Evolutionary conservation across 1,284 basidiomycete genomes (phyloP).

Genomic region (Trichosporon coremiiforme): DNA sequence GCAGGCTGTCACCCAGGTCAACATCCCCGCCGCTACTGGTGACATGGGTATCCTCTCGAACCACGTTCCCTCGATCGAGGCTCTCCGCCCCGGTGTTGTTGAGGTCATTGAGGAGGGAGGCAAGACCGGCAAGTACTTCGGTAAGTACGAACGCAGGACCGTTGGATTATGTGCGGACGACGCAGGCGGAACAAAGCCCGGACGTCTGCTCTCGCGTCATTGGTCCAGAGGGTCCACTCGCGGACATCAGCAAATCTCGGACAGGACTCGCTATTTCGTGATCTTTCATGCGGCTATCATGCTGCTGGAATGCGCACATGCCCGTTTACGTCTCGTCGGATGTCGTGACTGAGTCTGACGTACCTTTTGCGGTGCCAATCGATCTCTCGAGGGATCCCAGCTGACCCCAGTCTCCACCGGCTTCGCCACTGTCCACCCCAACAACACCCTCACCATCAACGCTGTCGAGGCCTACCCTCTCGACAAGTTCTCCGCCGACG

Average conservation of each 20-base stretch:
- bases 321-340: too few relatives aligned
- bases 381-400: too few relatives aligned
- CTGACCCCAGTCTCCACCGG: conserved; percentile 81
- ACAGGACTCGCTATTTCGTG: too few relatives aligned
- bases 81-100: conserved; percentile 86
- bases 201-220: too few relatives aligned
- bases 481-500: conserved; percentile 66
- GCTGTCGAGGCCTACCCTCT: conserved; percentile 94
- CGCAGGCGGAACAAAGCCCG: too few relatives aligned
- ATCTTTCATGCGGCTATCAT: too few relatives aligned
- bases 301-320: too few relatives aligned
- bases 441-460: conserved; percentile 96
- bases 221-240: too few relatives aligned
- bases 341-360: too few relatives aligned
- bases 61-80: conserved; percentile 91
- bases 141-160: conserved; percentile 62
- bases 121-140: conserved; percentile 86
- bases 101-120: conserved; percentile 84
- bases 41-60: conserved; percentile 98
- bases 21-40: conserved; percentile 87
- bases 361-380: background rate
- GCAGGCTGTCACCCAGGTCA: conserved; percentile 87
- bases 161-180: background rate
- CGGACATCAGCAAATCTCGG: too few relatives aligned
- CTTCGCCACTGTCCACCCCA: conserved; percentile 96